phyloP scores from a whole-genome alignment of 441 rosid species.

The Euphorbia corollata region DNA sequence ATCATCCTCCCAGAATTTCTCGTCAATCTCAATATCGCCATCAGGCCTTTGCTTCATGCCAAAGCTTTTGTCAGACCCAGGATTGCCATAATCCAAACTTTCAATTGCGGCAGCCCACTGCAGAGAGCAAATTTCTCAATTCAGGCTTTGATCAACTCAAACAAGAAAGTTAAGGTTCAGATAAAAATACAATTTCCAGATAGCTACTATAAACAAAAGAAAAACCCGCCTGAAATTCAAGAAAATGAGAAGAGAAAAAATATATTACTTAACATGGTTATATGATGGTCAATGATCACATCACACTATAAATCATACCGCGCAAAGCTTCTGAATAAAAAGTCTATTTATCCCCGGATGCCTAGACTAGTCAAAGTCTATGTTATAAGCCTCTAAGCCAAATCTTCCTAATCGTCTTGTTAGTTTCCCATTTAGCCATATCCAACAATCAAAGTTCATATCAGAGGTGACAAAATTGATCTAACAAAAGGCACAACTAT shows the following conservation, averaged over 20 bases:
- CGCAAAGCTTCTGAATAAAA: neutral
- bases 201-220: neutral
- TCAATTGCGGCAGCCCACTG: constrained; percentile 95
- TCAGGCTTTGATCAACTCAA: constrained; percentile 3
- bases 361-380: neutral
- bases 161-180: neutral
- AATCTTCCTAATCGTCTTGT: neutral
- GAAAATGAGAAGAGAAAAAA: neutral
- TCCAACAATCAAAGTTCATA: neutral
- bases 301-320: neutral
- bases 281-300: neutral
- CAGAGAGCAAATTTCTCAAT: constrained; percentile 14
- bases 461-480: neutral
- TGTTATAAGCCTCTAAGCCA: neutral
- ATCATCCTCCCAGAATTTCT: constrained; percentile 92
- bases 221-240: neutral
- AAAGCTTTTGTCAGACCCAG: constrained; percentile 82
- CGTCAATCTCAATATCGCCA: constrained; percentile 92
- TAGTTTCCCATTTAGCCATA: neutral
- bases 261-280: neutral
- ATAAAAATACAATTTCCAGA: constrained; percentile 3
- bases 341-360: neutral
- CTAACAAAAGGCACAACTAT: neutral
- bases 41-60: constrained; percentile 97
- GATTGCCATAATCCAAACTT: constrained; percentile 55